Conservation (phyloP, 768 basidiomycete species). For the Rhodosporidiobolus odoratus region DNA sequence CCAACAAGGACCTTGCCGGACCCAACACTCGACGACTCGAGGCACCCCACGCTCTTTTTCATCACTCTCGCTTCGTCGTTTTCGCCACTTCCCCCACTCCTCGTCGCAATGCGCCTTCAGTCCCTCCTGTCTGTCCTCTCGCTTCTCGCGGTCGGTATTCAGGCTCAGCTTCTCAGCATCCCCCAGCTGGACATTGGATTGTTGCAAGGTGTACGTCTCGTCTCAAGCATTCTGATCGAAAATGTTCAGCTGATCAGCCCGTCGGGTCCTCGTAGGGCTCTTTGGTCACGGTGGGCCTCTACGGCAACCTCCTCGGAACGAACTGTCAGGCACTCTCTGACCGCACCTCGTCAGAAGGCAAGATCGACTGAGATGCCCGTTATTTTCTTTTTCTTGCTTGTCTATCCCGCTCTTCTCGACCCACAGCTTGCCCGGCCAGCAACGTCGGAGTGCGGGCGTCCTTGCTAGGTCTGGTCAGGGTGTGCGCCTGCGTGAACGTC, state of each 20-base stretch:
- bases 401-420: background rate
- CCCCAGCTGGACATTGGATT: conserved; percentile 18
- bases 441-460: conserved; percentile 5
- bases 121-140: conserved; percentile 10
- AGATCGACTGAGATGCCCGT: background rate
- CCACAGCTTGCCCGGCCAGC: background rate
- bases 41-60: background rate
- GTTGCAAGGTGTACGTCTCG: conserved; percentile 1
- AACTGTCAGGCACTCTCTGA: background rate
- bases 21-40: background rate
- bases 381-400: background rate
- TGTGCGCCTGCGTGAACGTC: conserved; percentile 26
- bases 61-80: background rate
- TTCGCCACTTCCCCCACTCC: background rate
- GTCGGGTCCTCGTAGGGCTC: conserved; percentile 1
- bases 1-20: too few species aligned
- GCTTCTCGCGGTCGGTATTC: background rate
- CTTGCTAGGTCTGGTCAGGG: background rate
- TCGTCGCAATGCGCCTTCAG: background rate
- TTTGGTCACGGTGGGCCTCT: conserved; percentile 12
- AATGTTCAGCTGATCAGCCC: too few species aligned
- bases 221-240: background rate
- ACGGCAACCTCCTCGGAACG: conserved; percentile 1
- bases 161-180: conserved; percentile 16
- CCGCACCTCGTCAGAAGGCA: background rate